Evolutionary conservation across 164 flowering plant genomes (phyloP).

Genomic region (Saururus chinensis): DNA sequence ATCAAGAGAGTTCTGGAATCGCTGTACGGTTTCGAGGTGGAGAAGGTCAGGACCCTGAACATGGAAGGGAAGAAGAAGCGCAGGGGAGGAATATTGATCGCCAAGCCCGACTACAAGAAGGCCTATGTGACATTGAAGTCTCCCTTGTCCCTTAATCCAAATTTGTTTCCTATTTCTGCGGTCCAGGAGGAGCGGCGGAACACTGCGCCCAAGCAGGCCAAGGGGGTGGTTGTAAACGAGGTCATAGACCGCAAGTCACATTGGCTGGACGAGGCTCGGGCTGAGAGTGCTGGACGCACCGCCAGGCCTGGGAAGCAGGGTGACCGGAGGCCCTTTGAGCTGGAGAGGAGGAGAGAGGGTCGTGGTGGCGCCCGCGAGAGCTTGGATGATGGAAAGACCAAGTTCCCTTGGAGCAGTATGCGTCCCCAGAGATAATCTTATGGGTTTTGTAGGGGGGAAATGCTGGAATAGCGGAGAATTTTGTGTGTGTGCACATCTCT

Average conservation of each 20-base stretch:
- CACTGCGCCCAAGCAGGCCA: constrained; percentile 6
- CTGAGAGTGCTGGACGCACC: not conserved
- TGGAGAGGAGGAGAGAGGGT: not conserved
- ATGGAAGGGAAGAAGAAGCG: constrained; percentile 17
- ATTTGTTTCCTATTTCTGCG: constrained; percentile 9
- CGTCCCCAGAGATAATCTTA: constrained; percentile 4
- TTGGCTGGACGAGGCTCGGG: constrained; percentile 9
- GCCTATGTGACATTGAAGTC: constrained; percentile 14
- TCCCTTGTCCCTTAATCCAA: constrained; percentile 8
- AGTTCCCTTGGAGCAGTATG: constrained; percentile 18
- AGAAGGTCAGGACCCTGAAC: constrained; percentile 13
- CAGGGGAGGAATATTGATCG: constrained; percentile 12
- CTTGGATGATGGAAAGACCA: constrained; percentile 4
- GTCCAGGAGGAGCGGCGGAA: constrained; percentile 10
- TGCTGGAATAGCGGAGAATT: no score
- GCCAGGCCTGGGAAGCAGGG: constrained; percentile 1
- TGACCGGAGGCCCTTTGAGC: not conserved
- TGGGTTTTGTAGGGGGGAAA: no score
- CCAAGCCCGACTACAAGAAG: constrained; percentile 16
- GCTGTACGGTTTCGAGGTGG: constrained; percentile 14
- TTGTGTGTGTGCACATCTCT: no score
- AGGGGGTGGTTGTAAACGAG: constrained; percentile 6
- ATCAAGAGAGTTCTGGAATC: constrained; percentile 14
- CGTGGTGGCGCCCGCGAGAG: not conserved
- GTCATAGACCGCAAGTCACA: constrained; percentile 1